Percentiles rank a stretch among this genome's conserved stretches.
Conservation (phyloP, 176 grass and related monocot species). For the Aechmea fasciata region DNA sequence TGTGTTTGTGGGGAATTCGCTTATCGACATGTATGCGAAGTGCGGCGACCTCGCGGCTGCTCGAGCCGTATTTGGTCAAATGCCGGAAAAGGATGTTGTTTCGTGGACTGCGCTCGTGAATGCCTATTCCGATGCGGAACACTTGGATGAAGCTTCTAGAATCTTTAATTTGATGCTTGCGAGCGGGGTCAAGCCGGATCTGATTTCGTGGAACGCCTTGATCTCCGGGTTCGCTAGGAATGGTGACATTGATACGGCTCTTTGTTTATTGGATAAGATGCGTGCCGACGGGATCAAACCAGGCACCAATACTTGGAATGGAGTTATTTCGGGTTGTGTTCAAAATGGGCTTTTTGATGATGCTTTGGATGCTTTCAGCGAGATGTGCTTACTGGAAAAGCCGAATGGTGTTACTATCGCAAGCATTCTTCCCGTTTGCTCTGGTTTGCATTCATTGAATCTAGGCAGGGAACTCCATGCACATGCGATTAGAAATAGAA, state of each 20-base stretch:
- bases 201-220: slow-evolving; percentile 60
- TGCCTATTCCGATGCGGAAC: slow-evolving; percentile 39
- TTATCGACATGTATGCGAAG: slow-evolving; percentile 51
- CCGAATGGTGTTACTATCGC: slow-evolving; percentile 46
- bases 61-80: slow-evolving; percentile 32
- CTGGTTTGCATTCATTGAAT: slow-evolving; percentile 27
- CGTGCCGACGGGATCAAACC: slow-evolving; percentile 22
- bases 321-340: slow-evolving; percentile 53
- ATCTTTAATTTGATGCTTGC: slow-evolving; percentile 43
- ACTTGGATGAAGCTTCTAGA: slow-evolving; percentile 31
- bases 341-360: slow-evolving; percentile 40
- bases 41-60: slow-evolving; percentile 39
- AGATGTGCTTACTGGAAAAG: slow-evolving; percentile 39
- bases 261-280: slow-evolving; percentile 52
- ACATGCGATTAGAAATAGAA: slow-evolving; percentile 31
- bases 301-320: slow-evolving; percentile 56
- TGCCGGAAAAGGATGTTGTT: slow-evolving; percentile 50
- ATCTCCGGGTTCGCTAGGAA: slow-evolving; percentile 57
- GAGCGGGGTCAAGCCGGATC: slow-evolving; percentile 40
- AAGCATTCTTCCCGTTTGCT: slow-evolving; percentile 57
- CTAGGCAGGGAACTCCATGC: slow-evolving; percentile 52
- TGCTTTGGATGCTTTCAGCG: slow-evolving; percentile 38
- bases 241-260: slow-evolving; percentile 29
- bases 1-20: slow-evolving; percentile 43
- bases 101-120: slow-evolving; percentile 51